phyloP scores from a whole-genome alignment of 2,329 filamentous ascomycete species.

The Apiospora malaysiana region DNA sequence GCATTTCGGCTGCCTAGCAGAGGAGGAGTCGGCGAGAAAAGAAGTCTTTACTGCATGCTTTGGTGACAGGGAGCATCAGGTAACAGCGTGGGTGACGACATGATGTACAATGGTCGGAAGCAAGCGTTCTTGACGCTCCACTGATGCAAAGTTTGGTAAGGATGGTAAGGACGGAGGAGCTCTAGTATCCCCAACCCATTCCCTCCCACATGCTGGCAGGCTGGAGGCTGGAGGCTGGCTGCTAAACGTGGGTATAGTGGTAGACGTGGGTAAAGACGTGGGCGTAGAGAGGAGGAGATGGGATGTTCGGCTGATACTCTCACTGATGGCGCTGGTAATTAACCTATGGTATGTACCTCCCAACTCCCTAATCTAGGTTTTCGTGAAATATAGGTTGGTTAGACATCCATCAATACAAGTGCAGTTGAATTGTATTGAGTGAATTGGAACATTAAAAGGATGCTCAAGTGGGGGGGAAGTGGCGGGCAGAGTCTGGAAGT shows the following conservation, averaged over 20 bases:
- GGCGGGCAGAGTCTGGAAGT: background rate
- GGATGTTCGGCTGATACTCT: no score
- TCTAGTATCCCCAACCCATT: background rate
- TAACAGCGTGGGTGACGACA: background rate
- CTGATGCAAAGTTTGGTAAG: conserved; percentile 13
- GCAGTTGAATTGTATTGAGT: background rate
- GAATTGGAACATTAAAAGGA: no score
- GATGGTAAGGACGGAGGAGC: background rate
- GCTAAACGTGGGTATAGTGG: no score
- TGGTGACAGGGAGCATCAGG: background rate
- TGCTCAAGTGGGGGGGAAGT: background rate
- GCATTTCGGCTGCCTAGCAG: background rate
- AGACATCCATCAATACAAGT: no score
- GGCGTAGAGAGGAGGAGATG: no score
- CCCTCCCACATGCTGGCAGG: conserved; percentile 6
- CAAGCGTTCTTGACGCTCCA: conserved; percentile 4
- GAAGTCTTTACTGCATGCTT: background rate
- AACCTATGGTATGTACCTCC: no score
- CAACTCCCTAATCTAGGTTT: no score
- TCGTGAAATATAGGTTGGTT: no score
- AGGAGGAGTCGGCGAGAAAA: background rate
- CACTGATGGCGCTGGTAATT: no score
- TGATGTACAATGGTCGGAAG: background rate
- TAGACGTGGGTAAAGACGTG: background rate
- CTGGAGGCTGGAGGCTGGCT: no score